Evolutionary conservation across 2,329 filamentous ascomycete species (phyloP).

Genomic region (Fusarium longipes): DNA sequence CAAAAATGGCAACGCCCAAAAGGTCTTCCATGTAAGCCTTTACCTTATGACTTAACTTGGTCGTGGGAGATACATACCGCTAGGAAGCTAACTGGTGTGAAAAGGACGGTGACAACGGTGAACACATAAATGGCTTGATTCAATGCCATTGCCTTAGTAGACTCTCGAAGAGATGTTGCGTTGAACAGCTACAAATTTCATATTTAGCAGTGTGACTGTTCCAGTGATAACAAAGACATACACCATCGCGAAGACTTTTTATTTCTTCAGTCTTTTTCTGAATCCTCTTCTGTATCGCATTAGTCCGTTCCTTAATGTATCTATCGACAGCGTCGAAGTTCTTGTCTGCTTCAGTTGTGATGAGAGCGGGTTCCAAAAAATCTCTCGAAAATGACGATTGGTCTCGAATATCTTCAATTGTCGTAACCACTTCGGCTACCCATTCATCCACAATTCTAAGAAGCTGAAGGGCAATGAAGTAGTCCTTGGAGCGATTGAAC

Average conservation of each 20-base stretch:
- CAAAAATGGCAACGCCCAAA: neutral
- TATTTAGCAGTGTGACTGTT: neutral
- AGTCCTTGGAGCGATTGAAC: neutral
- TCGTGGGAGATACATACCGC: neutral
- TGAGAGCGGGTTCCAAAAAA: no score
- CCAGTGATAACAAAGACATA: neutral
- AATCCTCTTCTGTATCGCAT: fast-evolving
- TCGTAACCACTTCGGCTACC: neutral
- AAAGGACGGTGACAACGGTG: neutral
- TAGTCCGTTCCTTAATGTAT: neutral
- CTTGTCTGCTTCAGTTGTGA: fast-evolving
- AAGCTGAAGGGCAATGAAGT: neutral
- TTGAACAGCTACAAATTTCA: neutral
- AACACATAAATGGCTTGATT: neutral
- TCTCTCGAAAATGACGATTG: neutral
- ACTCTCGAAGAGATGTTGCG: neutral
- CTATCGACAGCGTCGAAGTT: neutral
- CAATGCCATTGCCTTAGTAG: neutral
- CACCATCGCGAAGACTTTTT: neutral
- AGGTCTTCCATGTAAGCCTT: fast-evolving
- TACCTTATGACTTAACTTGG: no score
- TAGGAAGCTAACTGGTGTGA: neutral
- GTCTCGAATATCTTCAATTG: neutral
- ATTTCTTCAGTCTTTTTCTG: neutral
- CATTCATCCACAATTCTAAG: fast-evolving